These are phyloP conservation scores for Vicia faba DNA, from an alignment of 306 rosid species.

Conservation along the genomic window DNA sequence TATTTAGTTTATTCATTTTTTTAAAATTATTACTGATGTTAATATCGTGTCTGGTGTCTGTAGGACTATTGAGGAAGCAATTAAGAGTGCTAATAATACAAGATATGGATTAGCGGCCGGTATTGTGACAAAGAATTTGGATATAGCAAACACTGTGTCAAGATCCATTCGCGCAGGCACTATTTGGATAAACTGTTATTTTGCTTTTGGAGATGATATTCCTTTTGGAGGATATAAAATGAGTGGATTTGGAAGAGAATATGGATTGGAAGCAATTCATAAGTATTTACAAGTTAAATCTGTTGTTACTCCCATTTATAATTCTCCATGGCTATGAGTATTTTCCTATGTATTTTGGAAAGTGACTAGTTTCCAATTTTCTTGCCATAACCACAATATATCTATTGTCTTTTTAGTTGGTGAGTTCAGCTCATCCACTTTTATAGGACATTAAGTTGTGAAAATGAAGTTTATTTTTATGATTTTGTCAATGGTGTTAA, in stretches of 20 bases:
- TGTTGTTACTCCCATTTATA: slow-evolving; percentile 64
- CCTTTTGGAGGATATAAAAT: slow-evolving; percentile 68
- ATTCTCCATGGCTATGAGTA: slow-evolving; percentile 70
- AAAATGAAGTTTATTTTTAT: not conserved
- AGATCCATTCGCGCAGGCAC: slow-evolving; percentile 65
- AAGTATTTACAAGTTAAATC: slow-evolving; percentile 45
- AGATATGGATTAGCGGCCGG: slow-evolving; percentile 50
- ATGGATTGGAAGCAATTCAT: slow-evolving; percentile 37
- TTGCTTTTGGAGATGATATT: slow-evolving; percentile 47
- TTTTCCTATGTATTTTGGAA: not conserved
- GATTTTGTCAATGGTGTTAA: not conserved
- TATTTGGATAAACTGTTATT: slow-evolving; percentile 73
- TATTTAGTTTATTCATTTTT: too few relatives aligned
- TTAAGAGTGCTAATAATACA: slow-evolving; percentile 43
- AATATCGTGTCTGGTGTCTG: too few relatives aligned
- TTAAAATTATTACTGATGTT: too few relatives aligned
- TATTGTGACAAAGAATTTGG: slow-evolving; percentile 42
- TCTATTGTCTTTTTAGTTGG: not conserved
- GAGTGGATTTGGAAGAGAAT: slow-evolving; percentile 48
- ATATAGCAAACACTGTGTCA: slow-evolving; percentile 59
- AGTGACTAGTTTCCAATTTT: not conserved
- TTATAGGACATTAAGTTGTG: not conserved
- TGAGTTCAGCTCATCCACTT: not conserved
- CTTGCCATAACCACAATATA: not conserved
- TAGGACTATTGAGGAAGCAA: slow-evolving; percentile 66